Conservation (phyloP, 345 rosid species). For the Xanthoceras sorbifolium region DNA sequence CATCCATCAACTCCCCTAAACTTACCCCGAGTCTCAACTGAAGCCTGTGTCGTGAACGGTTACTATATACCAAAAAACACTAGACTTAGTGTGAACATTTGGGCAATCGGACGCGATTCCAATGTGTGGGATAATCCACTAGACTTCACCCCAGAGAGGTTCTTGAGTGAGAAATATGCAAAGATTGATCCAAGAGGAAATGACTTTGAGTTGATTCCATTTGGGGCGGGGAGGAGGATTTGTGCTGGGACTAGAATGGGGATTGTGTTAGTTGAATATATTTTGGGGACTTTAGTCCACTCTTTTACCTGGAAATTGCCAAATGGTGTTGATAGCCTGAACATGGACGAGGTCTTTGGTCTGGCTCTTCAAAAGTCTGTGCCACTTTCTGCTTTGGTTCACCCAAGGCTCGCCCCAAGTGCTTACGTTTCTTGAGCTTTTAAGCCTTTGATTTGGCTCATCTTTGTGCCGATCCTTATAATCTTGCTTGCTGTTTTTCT, state of each 20-base stretch:
- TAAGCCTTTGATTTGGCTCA: neutral
- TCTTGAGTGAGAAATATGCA: constrained; percentile 30
- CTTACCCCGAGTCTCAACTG: constrained; percentile 41
- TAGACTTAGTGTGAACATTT: constrained; percentile 51
- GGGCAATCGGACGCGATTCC: constrained; percentile 69
- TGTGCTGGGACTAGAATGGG: constrained; percentile 67
- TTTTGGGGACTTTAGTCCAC: constrained; percentile 53
- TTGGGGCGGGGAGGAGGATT: constrained; percentile 56
- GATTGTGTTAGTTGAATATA: constrained; percentile 47
- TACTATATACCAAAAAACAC: constrained; percentile 49
- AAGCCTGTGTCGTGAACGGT: constrained; percentile 49
- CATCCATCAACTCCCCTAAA: constrained; percentile 64
- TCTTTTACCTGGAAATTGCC: constrained; percentile 60
- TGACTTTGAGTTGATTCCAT: constrained; percentile 57
- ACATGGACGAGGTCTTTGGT: constrained; percentile 66
- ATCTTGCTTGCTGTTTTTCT: no score
- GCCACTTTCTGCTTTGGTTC: constrained; percentile 49
- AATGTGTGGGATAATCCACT: constrained; percentile 52
- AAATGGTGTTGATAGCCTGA: constrained; percentile 23
- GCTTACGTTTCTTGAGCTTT: constrained; percentile 33
- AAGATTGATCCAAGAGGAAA: constrained; percentile 48
- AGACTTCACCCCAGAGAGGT: constrained; percentile 49
- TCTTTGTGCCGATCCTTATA: neutral
- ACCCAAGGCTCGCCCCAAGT: constrained; percentile 40
- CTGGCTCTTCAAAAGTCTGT: constrained; percentile 58